phyloP scores from a whole-genome alignment of 2,329 filamentous ascomycete genomes.

The Colletotrichum chlorophyti region DNA sequence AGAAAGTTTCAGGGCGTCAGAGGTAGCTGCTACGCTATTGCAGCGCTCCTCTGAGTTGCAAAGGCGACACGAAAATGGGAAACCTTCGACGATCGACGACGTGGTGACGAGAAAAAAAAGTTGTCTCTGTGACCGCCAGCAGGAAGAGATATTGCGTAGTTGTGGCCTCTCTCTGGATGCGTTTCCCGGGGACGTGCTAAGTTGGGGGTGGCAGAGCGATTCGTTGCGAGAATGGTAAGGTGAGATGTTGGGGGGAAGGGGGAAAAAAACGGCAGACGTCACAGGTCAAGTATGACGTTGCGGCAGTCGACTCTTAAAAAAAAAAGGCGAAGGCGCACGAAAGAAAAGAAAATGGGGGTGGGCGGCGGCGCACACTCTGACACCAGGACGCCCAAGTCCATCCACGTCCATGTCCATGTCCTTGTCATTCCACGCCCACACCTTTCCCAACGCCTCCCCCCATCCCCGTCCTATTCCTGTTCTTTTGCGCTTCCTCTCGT shows the following conservation, averaged over 20 bases:
- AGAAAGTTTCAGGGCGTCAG: constrained; percentile 19
- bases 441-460: constrained; percentile 9
- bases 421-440: constrained; percentile 10
- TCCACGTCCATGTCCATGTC: constrained; percentile 11
- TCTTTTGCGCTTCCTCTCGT: background rate
- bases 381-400: constrained; percentile 14
- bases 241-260: constrained; percentile 23
- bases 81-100: constrained; percentile 25
- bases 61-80: constrained; percentile 24
- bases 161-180: constrained; percentile 15
- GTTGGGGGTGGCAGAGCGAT: constrained; percentile 17
- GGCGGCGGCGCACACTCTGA: constrained; percentile 27
- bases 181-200: constrained; percentile 19
- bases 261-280: constrained; percentile 47
- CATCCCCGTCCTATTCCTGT: background rate
- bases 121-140: constrained; percentile 2
- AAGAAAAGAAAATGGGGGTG: constrained; percentile 40
- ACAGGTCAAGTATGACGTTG: constrained; percentile 52
- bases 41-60: constrained; percentile 28
- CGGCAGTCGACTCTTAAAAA: constrained; percentile 36
- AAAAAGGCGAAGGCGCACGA: constrained; percentile 31
- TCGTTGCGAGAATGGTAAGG: constrained; percentile 24
- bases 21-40: constrained; percentile 29
- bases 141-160: constrained; percentile 11
- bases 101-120: background rate